Percentiles rank a stretch among this genome's conserved stretches.
phyloP scores from a whole-genome alignment of 164 flowering plant species.

The Annona cherimola region DNA sequence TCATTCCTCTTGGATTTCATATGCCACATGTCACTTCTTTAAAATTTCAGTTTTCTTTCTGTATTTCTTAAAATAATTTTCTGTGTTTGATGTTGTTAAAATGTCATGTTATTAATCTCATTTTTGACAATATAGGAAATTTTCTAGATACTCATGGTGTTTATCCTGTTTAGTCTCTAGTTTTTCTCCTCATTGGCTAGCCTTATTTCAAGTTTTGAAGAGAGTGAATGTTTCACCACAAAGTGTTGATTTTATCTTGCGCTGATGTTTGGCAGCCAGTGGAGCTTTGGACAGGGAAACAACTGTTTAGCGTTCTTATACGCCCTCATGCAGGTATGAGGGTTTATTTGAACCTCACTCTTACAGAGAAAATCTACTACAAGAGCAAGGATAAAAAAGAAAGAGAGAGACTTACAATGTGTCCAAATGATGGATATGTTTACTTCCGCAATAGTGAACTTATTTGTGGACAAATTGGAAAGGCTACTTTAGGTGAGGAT shows the following conservation, averaged over 20 bases:
- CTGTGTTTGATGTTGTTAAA: not conserved
- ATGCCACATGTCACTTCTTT: not conserved
- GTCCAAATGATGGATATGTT: conserved; percentile 92
- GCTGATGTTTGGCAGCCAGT: conserved; percentile 57
- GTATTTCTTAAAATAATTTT: too few relatives aligned
- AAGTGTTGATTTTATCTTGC: not conserved
- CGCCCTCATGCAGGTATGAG: conserved; percentile 75
- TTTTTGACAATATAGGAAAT: not conserved
- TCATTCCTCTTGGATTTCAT: not conserved
- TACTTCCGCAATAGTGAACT: conserved; percentile 92
- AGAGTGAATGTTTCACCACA: not conserved
- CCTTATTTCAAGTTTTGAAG: not conserved
- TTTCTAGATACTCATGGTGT: not conserved
- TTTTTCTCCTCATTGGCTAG: not conserved
- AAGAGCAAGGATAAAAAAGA: conserved; percentile 35
- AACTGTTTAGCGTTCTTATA: conserved; percentile 69
- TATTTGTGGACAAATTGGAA: conserved; percentile 87
- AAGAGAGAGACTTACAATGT: conserved; percentile 39
- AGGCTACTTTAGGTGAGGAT: conserved; percentile 79
- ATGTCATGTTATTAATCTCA: not conserved
- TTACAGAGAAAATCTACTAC: conserved; percentile 58
- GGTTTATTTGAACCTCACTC: conserved; percentile 75
- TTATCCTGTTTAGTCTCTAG: not conserved
- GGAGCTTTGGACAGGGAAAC: conserved; percentile 98
- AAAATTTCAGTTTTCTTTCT: not conserved